These are phyloP conservation scores for Penicillium cinerascens DNA, from an alignment of 495 filamentous ascomycete species.

Conservation along the genomic window DNA sequence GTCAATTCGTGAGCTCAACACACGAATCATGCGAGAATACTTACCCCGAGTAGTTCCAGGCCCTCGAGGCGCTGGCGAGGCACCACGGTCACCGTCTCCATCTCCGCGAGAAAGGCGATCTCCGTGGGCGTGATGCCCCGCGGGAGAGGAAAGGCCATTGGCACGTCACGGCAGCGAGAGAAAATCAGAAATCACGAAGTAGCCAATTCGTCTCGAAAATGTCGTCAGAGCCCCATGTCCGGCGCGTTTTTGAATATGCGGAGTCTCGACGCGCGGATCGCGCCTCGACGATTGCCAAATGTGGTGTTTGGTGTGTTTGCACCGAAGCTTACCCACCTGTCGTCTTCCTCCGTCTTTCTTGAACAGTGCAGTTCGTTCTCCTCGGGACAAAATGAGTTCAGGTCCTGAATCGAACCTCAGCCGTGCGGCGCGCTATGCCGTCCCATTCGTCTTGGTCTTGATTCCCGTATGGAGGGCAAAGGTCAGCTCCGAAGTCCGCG, in stretches of 20 bases:
- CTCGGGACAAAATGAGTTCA: conserved; percentile 33
- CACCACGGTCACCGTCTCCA: conserved; percentile 89
- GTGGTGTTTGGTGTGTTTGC: conserved; percentile 37
- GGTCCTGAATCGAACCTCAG: conserved; percentile 35
- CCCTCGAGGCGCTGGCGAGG: conserved; percentile 87
- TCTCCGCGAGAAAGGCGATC: conserved; percentile 93
- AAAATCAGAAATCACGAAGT: neutral
- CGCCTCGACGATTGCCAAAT: conserved; percentile 16
- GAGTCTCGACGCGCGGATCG: conserved; percentile 9
- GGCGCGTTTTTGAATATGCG: neutral
- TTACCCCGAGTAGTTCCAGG: conserved; percentile 78
- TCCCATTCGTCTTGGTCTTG: conserved; percentile 40
- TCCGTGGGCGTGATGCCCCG: conserved; percentile 83
- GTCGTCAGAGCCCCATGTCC: conserved; percentile 7
- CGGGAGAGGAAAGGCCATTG: conserved; percentile 81
- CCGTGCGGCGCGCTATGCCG: conserved; percentile 39
- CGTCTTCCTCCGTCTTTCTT: conserved; percentile 1
- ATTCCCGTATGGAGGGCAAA: conserved; percentile 38
- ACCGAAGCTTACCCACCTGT: conserved; percentile 9
- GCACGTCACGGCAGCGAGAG: conserved; percentile 1
- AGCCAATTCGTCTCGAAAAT: neutral
- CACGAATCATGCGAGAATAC: conserved; percentile 24
- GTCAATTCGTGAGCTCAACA: conserved; percentile 14
- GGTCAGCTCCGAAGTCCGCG: conserved; percentile 53
- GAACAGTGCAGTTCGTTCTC: conserved; percentile 3